Evolutionary conservation across 2,329 filamentous ascomycete genomes (phyloP).

Genomic region (Cryphonectria japonica): DNA sequence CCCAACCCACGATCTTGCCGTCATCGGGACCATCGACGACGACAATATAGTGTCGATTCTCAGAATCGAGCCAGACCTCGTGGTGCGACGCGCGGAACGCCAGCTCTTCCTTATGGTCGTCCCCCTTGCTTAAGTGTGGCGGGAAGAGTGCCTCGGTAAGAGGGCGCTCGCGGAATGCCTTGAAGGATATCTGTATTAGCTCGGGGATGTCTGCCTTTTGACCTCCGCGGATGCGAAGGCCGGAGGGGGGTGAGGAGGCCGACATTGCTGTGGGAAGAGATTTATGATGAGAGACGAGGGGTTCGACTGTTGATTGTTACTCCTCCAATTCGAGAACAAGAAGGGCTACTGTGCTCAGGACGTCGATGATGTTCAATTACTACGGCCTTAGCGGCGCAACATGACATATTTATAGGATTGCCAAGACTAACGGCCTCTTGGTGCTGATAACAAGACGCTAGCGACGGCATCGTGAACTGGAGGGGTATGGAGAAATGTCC

Average conservation of each 20-base stretch:
- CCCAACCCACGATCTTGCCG: not conserved
- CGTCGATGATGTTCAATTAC: not conserved
- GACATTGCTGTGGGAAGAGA: not conserved
- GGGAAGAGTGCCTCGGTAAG: constrained; percentile 25
- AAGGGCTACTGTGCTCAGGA: not conserved
- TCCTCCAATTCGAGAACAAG: not conserved
- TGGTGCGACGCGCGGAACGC: not conserved
- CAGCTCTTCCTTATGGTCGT: constrained; percentile 4
- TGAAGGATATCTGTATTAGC: constrained; percentile 4
- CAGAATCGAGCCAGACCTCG: not conserved
- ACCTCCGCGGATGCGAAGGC: constrained; percentile 6
- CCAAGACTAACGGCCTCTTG: not conserved
- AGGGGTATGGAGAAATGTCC: not conserved
- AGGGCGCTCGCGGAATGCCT: constrained; percentile 17
- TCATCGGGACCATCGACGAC: constrained; percentile 7
- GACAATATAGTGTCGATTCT: constrained; percentile 20
- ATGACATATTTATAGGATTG: not conserved
- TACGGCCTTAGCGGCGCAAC: not conserved
- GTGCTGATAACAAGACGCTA: not conserved
- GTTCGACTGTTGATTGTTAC: not conserved
- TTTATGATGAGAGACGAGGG: not conserved
- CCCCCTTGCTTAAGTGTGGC: not conserved
- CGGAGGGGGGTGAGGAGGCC: not conserved
- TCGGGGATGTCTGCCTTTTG: constrained; percentile 5
- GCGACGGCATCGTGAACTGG: not conserved